phyloP scores from a whole-genome alignment of 352 stramenopile species.

The Phytophthora pini region DNA sequence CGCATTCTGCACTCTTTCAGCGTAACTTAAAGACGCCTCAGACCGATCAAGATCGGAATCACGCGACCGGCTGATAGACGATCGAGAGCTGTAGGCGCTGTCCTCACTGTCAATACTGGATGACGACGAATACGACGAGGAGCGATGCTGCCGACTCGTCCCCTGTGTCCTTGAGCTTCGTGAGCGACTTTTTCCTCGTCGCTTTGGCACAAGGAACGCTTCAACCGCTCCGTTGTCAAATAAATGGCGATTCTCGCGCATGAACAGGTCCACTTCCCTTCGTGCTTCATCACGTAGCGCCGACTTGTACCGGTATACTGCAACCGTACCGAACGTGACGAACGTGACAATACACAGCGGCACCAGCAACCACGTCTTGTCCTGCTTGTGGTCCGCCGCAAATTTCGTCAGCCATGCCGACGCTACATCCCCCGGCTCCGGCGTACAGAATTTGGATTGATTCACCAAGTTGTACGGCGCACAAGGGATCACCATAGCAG shows the following conservation, averaged over 20 bases:
- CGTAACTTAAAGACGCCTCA: slow-evolving; percentile 21
- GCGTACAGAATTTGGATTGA: slow-evolving; percentile 47
- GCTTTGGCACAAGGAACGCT: slow-evolving; percentile 48
- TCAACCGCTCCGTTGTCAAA: slow-evolving; percentile 58
- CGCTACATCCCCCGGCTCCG: slow-evolving; percentile 43
- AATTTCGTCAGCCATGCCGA: slow-evolving; percentile 62
- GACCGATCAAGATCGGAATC: slow-evolving; percentile 13
- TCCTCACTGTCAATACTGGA: slow-evolving; percentile 34
- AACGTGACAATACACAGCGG: slow-evolving; percentile 61
- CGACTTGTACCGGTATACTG: slow-evolving; percentile 58
- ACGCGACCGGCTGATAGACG: slow-evolving; percentile 20
- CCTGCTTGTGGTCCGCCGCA: slow-evolving; percentile 53
- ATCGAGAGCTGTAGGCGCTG: slow-evolving; percentile 28
- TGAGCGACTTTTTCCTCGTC: slow-evolving; percentile 13
- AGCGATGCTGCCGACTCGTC: slow-evolving; percentile 14
- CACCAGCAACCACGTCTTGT: slow-evolving; percentile 67
- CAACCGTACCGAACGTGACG: slow-evolving; percentile 51
- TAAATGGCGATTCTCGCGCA: slow-evolving; percentile 44
- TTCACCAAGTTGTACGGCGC: slow-evolving; percentile 49
- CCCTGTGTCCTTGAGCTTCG: slow-evolving; percentile 3
- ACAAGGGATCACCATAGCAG: slow-evolving; percentile 70
- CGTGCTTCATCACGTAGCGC: slow-evolving; percentile 43
- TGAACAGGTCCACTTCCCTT: slow-evolving; percentile 40
- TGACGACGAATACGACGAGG: slow-evolving; percentile 30
- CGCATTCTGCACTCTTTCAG: slow-evolving; percentile 52